A percentile compares a stretch with the other conserved stretches of the same genome.
These are phyloP conservation scores for Sanghuangporus baumii DNA, from an alignment of 1,284 basidiomycete species.

Conservation along the genomic window DNA sequence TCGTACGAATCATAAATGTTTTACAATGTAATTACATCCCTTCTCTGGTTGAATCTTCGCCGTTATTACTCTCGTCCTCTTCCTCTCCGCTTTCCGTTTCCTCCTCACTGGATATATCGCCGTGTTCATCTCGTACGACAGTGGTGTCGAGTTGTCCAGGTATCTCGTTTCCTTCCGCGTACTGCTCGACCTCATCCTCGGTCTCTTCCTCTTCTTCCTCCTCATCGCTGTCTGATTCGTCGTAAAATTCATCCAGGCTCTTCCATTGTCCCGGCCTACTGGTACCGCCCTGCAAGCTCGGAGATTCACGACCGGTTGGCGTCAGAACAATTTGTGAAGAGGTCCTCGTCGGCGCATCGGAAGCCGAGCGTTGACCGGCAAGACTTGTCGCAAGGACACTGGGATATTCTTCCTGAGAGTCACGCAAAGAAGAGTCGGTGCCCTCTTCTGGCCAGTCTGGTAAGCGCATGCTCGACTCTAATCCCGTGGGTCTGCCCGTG, in stretches of 20 bases:
- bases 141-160: constrained; percentile 26
- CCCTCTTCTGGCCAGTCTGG: constrained; percentile 62
- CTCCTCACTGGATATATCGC: not conserved
- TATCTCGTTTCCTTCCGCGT: not conserved
- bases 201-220: constrained; percentile 28
- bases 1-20: not conserved
- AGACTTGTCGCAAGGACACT: constrained; percentile 25
- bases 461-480: constrained; percentile 30
- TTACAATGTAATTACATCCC: not conserved
- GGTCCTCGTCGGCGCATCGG: constrained; percentile 15
- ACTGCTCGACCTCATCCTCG: constrained; percentile 19
- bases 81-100: constrained; percentile 21
- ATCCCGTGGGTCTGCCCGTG: constrained; percentile 43
- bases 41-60: constrained; percentile 20
- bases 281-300: constrained; percentile 29
- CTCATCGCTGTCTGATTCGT: constrained; percentile 24
- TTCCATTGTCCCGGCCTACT: constrained; percentile 42
- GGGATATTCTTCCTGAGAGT: constrained; percentile 50
- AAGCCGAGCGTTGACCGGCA: constrained; percentile 25
- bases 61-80: constrained; percentile 30
- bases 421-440: constrained; percentile 48
- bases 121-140: not conserved
- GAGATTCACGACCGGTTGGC: constrained; percentile 41
- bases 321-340: constrained; percentile 43
- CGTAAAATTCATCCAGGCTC: constrained; percentile 59